Evolutionary conservation across 805 yeast genomes (phyloP), one percentile per base, ranked within the genome.

Genomic region (Priceomyces haplophilus): DNA sequence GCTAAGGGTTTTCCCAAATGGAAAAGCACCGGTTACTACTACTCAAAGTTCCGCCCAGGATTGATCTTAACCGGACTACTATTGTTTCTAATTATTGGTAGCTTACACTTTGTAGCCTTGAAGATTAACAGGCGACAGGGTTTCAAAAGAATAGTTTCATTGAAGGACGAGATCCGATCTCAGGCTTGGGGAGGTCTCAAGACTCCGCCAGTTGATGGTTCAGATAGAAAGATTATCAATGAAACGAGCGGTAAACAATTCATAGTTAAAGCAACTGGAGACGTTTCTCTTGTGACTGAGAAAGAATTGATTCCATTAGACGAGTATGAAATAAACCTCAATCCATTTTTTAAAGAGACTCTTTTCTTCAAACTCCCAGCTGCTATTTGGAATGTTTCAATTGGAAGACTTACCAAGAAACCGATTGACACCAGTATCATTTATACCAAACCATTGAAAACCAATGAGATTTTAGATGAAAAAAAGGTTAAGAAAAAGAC

Each of bases 1-100:
- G 71, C 78, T 34, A 76, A 79, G 51, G 97, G 98, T 6, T 91
- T 93, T 65, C 98, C 99, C 5, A 72, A 75, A 47, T 88, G 85
- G 77, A 80, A 81, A 44, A 87, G 82, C 12, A 73, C 80, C 16
- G 87, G 79, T 41, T 79, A 85, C 69, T 71, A 72, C 48, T 79
- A 84, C 59, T 59, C 78, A 56, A 75, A 82, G 61, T 88, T 73
- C 73, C 77, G 83, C 55, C 97, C 89, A 17, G 83, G 84, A 31
- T 58, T 76, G 24, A 51, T 73, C 8, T 58, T 80, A 38, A 78
- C 85, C 0, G 31, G 82, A 1, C 51, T 67, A 3, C 68, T 84
- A 25, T 55, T 87, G 21, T 78, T 69, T 42, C 27, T 79, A 0
- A 49, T 84, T 8, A 65, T 78, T 20, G 73, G 83, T 25, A 54